Percentiles rank a stretch among this genome's conserved stretches.
phyloP scores from a whole-genome alignment of 331 rosid species.

The Quercus phellos region DNA sequence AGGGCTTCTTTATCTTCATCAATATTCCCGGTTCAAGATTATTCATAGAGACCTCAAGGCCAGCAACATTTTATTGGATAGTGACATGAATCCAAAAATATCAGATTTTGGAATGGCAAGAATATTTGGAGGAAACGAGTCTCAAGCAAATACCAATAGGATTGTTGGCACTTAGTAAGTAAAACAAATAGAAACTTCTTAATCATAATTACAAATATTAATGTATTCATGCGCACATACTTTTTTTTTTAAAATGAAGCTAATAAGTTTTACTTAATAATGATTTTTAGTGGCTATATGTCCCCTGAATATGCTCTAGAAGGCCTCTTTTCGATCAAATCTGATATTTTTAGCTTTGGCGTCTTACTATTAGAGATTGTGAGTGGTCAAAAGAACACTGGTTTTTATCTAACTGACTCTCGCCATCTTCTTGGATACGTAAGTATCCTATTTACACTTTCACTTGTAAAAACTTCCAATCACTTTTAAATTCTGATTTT shows the following conservation, averaged over 20 bases:
- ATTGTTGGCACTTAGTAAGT: neutral
- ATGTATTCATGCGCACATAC: neutral
- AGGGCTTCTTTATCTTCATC: neutral
- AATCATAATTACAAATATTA: neutral
- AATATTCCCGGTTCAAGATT: neutral
- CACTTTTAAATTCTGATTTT: neutral
- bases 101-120: neutral
- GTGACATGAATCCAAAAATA: neutral
- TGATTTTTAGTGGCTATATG: neutral
- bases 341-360: neutral
- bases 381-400: constrained; percentile 19
- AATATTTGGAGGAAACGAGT: neutral
- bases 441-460: neutral
- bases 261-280: neutral
- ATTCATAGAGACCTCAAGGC: neutral
- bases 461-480: neutral
- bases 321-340: neutral
- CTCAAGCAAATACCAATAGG: neutral
- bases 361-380: constrained; percentile 7
- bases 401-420: neutral
- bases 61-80: neutral
- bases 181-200: no score
- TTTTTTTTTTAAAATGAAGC: neutral
- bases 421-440: constrained; percentile 26
- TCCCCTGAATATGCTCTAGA: neutral